Evolutionary conservation across 2,329 filamentous ascomycete species (phyloP), one percentile per base, ranked within the genome.

Genomic region (Fusarium musae): DNA sequence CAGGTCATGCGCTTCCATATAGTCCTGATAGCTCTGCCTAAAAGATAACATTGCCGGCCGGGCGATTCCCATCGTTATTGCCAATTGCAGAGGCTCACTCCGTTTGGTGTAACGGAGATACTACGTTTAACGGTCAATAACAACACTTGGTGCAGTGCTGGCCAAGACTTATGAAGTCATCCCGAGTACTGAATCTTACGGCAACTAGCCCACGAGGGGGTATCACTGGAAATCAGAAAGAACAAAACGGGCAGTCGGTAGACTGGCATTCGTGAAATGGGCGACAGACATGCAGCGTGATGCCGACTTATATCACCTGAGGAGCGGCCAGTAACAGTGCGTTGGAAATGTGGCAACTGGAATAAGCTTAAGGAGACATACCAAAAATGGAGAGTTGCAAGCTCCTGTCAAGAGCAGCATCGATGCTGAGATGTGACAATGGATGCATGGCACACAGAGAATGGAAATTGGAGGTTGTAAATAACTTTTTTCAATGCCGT

Each of bases 31-130:
- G 21, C 30, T 52, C 57, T 58, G 40, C 52, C 61, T 39, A 49
- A 59, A 72, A 47, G 28, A 72, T 68, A 49, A 40, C 61, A 62
- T 59, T 26, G 13, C 43, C 28, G 42, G 34, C 42, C 13, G 17
- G 36, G 36, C 56, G 58, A 72, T 71, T 58, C 26, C 15, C 58
- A 43, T 54, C 23, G 37, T 23, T 30, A 47, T 59, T 73, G 26
- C 70, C 62, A 36, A 47, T 67, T 67, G 15, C 9, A 73, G 62
- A 73, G 53, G 43, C 37, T 37, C 37, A 47, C 46, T 36, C 66
- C 66, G 60, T 66, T 46, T 56, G 40, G 57, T 52, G 61, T 72
- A 44, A 49, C 56, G 61, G 70, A 61, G 52, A 66, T 72, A 60
- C 56, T 70, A 44, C 70, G 44, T 44, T 73, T 54, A 59, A 46